Base-by-base conservation (phyloP, 495 filamentous ascomycete genomes). In the Xylaria nigripes region DNA sequence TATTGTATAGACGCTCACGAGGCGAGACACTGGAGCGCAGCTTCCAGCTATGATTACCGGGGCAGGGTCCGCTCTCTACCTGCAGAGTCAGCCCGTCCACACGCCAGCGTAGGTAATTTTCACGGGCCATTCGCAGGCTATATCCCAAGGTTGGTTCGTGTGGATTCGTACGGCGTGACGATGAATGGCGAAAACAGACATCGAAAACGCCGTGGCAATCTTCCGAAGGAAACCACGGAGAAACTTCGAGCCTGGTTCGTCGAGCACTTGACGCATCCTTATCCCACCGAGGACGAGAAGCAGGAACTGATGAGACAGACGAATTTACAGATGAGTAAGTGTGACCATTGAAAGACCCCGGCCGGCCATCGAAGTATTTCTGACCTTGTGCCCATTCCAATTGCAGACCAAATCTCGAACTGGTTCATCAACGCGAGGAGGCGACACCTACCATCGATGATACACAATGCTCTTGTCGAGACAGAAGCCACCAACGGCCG, bases 401-500 rank as follows among this genome's bases (percentile, higher is more conserved):
- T 40, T 47, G 18, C 58, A 70, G 72, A 74, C 60, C 68, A 95
- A 80, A 88, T 95, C 49, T 90, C 86, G 56, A 96, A 96, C 63
- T 96, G 90, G 90, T 96, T 95, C 68, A 96, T 96, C 68, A 96
- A 95, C 61, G 89, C 89, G 9, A 79, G 90, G 48, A 77, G 90
- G 43, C 81, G 90, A 40, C 84, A 89, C 56, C 68, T 91, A n/a
- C 88, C 88, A 16, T 70, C 70, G 19, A 71, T 89, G 51, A 75
- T 82, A 23, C 83, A 80, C 34, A 69, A 73, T 55, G 74, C 73
- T 0, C 62, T 65, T n/a, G 71, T 68, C 19, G 72, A 76, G 60
- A 61, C 64, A 5, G 68, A 68, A 15, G 68, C 60, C 24, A 70
- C 61, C 50, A 54, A 58, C 0, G 51, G 34, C 12, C 55, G 61